phyloP scores from a whole-genome alignment of 768 basidiomycete species.

The Rhodosporidiobolus sp. region DNA sequence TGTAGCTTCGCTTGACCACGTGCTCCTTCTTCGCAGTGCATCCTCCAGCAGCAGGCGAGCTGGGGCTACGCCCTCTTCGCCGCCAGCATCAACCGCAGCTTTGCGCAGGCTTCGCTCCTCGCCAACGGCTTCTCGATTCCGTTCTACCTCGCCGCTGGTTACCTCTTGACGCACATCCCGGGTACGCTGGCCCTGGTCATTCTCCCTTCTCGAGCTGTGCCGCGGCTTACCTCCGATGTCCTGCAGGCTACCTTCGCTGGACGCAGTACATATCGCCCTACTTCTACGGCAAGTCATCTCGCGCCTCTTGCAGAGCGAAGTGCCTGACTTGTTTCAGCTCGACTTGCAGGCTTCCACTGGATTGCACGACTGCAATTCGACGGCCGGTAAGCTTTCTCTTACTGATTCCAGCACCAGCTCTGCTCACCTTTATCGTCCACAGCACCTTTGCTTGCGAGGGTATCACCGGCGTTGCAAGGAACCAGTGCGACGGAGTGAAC shows the following conservation, averaged over 20 bases:
- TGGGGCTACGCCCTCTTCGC: slow-evolving; percentile 46
- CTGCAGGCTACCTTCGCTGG: background rate
- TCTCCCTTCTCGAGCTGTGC: background rate
- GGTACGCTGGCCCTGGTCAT: too few relatives aligned
- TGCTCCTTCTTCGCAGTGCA: too few relatives aligned
- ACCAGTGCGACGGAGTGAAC: slow-evolving; percentile 50
- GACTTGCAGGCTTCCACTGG: slow-evolving; percentile 49
- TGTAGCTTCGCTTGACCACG: too few relatives aligned
- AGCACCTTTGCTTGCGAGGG: slow-evolving; percentile 43
- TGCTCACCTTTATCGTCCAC: slow-evolving; percentile 2
- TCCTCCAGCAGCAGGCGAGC: slow-evolving; percentile 34
- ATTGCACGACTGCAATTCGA: slow-evolving; percentile 51
- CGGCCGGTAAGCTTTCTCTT: slow-evolving; percentile 46
- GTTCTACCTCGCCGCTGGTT: slow-evolving; percentile 44
- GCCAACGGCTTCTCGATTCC: slow-evolving; percentile 45
- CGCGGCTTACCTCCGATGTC: background rate
- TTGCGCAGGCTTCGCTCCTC: slow-evolving; percentile 49
- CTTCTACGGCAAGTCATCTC: slow-evolving; percentile 47
- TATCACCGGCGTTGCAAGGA: slow-evolving; percentile 41
- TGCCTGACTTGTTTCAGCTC: too few relatives aligned
- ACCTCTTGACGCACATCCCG: background rate
- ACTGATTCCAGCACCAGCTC: background rate
- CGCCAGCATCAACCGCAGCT: slow-evolving; percentile 46
- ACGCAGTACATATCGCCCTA: slow-evolving; percentile 33
- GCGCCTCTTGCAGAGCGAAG: too few relatives aligned